Evolutionary conservation across 352 stramenopile species (phyloP), one percentile per base, ranked within the genome.

Genomic region (Phytophthora litchii): DNA sequence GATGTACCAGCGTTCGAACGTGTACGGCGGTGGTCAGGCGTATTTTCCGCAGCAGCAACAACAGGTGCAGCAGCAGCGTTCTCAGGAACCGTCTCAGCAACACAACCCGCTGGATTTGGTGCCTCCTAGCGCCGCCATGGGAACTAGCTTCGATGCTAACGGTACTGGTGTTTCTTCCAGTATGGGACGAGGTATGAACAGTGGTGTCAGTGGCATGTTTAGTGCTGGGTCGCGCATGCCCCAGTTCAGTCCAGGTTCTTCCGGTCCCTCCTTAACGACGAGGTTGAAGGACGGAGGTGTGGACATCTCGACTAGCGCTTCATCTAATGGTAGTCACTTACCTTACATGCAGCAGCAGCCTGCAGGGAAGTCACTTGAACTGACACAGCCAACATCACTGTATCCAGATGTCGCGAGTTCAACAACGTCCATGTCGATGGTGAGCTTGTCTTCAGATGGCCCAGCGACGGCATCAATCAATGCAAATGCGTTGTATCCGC

Each of bases 41-140:
- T 79, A 76, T 49, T 76, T 60, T 47, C 57, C 63, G 3, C 66
- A 74, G 3, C 66, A 74, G 64, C 64, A 64, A 41, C 64, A 74
- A 35, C 58, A 63, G 40, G 29, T 43, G 54, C 54, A 57, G 25
- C 62, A 72, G 47, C 67, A 72, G 52, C 62, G 63, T 40, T 58
- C 57, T 21, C 67, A 67, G 27, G 44, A 72, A 9, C 32, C 61
- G 14, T 29, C 58, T 0, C 50, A 70, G 27, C 69, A 70, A 46
- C 62, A 70, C 14, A 72, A 56, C 19, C 38, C 57, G 11, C 11
- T 66, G 37, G 49, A 74, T 51, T 23, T 76, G 20, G 70, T 70
- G 20, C 61, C 71, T 45, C 59, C 67, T 12, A 62, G 41, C n/a
- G 62, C 50, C 20, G 16, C 54, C 2, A 58, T 73, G 40, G 47